Percentiles rank a stretch among this genome's conserved stretches.
phyloP scores from a whole-genome alignment of 2,329 filamentous ascomycete species.

The Diaporthe batatas region DNA sequence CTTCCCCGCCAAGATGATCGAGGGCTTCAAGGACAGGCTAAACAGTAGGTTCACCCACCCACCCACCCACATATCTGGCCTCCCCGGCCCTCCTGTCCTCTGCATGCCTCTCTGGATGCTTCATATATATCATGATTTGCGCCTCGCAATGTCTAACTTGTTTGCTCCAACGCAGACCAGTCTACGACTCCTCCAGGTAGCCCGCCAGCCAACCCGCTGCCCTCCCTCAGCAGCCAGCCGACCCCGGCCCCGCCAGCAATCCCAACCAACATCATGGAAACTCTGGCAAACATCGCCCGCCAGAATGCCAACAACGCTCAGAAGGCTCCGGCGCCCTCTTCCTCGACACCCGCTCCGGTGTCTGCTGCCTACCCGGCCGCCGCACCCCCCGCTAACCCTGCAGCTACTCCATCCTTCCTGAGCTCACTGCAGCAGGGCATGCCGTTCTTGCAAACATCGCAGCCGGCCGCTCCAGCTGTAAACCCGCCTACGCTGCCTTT shows the following conservation, averaged over 20 bases:
- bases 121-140: neutral
- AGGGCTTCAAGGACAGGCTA: conserved; percentile 85
- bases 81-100: conserved; percentile 20
- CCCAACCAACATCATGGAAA: conserved; percentile 76
- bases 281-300: conserved; percentile 83
- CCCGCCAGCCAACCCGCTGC: conserved; percentile 63
- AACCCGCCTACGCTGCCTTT: conserved; percentile 61
- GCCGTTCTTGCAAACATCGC: conserved; percentile 53
- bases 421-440: conserved; percentile 45
- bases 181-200: conserved; percentile 80
- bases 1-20: conserved; percentile 85
- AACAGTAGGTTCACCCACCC: conserved; percentile 51
- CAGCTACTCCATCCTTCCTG: conserved; percentile 44
- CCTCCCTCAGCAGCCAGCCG: conserved; percentile 53
- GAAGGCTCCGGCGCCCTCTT: conserved; percentile 51
- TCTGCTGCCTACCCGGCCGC: conserved; percentile 49
- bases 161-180: conserved; percentile 62
- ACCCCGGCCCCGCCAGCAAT: conserved; percentile 58
- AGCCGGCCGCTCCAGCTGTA: conserved; percentile 68
- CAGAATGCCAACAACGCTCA: conserved; percentile 71
- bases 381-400: conserved; percentile 46
- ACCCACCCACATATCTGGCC: conserved; percentile 25
- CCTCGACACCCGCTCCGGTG: conserved; percentile 49
- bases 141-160: conserved; percentile 55
- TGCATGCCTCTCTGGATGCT: conserved; percentile 20